phyloP scores from a whole-genome alignment of 1,139 yeast species.

The Saccharomyces hybrid region DNA sequence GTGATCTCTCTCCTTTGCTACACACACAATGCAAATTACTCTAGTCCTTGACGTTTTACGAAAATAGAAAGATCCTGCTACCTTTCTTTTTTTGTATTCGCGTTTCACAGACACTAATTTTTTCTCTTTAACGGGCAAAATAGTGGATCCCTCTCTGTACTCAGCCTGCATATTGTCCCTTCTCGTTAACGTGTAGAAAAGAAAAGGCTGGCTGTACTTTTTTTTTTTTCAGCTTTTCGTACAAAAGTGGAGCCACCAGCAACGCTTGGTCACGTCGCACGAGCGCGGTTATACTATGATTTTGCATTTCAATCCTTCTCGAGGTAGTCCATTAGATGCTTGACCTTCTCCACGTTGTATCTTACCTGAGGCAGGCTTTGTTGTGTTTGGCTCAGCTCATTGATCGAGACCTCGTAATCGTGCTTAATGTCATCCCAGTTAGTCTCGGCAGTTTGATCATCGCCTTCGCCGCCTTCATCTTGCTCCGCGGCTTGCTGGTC shows the following conservation, averaged over 20 bases:
- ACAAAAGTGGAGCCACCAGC: not conserved
- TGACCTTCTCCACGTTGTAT: conserved; percentile 11
- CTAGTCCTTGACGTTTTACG: not conserved
- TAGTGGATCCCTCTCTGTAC: not conserved
- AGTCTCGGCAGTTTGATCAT: conserved; percentile 12
- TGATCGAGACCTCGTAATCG: not conserved
- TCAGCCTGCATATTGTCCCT: not conserved
- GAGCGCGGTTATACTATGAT: not conserved
- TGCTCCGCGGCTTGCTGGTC: conserved; percentile 7
- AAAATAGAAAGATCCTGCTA: not conserved
- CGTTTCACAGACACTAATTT: conserved; percentile 1
- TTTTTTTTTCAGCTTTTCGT: not conserved
- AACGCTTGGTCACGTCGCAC: not conserved
- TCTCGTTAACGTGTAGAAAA: not conserved
- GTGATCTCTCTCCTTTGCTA: not conserved
- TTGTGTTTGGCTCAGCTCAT: conserved; percentile 9
- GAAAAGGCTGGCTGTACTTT: not conserved
- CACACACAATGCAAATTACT: not conserved
- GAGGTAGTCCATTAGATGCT: conserved; percentile 14
- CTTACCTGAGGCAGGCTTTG: conserved; percentile 12
- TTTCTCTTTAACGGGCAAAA: not conserved
- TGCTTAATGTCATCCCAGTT: conserved; percentile 2
- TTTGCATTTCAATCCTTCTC: conserved; percentile 11
- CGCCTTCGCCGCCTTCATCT: conserved; percentile 6
- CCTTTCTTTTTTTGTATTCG: conserved; percentile 1